Evolutionary conservation across 805 yeast genomes (phyloP).

Genomic region (Metschnikowia anglica): DNA sequence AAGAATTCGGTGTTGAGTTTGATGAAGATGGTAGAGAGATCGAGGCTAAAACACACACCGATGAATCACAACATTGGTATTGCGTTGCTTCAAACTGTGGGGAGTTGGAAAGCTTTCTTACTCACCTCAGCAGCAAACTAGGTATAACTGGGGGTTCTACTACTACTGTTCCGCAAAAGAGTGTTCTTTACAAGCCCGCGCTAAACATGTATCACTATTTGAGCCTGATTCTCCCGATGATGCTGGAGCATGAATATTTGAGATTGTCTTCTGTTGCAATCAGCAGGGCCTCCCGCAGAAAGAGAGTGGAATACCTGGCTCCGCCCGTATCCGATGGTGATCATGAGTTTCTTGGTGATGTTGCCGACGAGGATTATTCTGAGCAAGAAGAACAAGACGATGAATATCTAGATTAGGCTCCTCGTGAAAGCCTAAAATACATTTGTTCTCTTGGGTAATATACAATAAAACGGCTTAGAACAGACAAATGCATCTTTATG

Average conservation of each 20-base stretch:
- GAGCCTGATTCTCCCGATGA: constrained; percentile 27
- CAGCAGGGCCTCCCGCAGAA: constrained; percentile 16
- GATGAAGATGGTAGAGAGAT: constrained; percentile 33
- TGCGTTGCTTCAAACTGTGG: constrained; percentile 35
- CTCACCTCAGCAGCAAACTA: constrained; percentile 24
- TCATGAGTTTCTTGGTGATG: constrained; percentile 8
- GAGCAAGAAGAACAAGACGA: constrained; percentile 19
- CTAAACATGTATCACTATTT: constrained; percentile 32
- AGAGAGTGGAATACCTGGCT: constrained; percentile 17
- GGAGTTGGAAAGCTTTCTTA: constrained; percentile 31
- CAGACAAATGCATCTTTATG: no score
- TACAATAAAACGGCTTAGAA: constrained; percentile 1
- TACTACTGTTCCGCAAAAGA: constrained; percentile 17
- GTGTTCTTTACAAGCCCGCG: constrained; percentile 30
- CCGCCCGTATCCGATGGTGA: constrained; percentile 7
- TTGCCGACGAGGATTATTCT: constrained; percentile 15
- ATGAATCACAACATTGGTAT: constrained; percentile 27
- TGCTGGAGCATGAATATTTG: constrained; percentile 19
- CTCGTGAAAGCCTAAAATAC: neutral
- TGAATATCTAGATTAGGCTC: constrained; percentile 10
- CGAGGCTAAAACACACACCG: constrained; percentile 7
- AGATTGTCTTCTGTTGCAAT: constrained; percentile 7
- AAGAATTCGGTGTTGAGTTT: constrained; percentile 35
- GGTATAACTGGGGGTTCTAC: constrained; percentile 16
- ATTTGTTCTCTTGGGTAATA: neutral